A percentile compares a stretch with the other conserved stretches of the same genome.
phyloP scores from a whole-genome alignment of 2,329 filamentous ascomycete genomes.

The Fusarium torreyae region DNA sequence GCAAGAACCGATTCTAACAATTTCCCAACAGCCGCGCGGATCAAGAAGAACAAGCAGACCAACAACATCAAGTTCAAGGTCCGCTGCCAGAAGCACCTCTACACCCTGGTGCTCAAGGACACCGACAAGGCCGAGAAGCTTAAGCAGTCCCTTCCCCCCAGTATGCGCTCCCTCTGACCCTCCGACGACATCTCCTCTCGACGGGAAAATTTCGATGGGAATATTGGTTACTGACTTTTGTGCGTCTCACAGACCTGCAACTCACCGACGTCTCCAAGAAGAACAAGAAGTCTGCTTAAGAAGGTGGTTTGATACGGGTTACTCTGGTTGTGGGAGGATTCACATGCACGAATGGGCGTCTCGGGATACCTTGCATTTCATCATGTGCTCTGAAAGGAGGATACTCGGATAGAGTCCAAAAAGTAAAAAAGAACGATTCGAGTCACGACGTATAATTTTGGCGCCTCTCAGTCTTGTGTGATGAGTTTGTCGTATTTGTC shows the following conservation, averaged over 20 bases:
- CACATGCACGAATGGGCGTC: conserved; percentile 67
- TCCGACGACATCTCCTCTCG: conserved; percentile 8
- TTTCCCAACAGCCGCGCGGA: conserved; percentile 77
- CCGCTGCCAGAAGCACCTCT: conserved; percentile 95
- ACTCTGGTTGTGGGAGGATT: conserved; percentile 53
- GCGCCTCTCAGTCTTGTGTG: conserved; percentile 23
- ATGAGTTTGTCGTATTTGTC: conserved; percentile 15
- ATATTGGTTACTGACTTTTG: conserved; percentile 29
- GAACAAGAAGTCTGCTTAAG: conserved; percentile 54
- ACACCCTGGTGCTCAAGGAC: conserved; percentile 99
- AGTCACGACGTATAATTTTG: conserved; percentile 46
- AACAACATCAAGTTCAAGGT: conserved; percentile 99
- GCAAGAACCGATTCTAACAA: conserved; percentile 50
- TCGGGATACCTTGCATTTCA: conserved; percentile 69
- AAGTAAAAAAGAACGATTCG: conserved; percentile 55
- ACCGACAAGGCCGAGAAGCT: conserved; percentile 99
- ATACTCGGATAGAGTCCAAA: conserved; percentile 58
- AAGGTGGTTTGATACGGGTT: conserved; percentile 47
- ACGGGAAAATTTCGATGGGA: conserved; percentile 3
- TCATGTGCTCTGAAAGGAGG: conserved; percentile 59
- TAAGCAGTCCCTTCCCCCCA: conserved; percentile 97
- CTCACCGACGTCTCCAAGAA: conserved; percentile 72
- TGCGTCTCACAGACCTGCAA: conserved; percentile 62
- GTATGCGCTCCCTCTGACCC: conserved; percentile 71
- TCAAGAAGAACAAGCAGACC: conserved; percentile 95